Conservation (phyloP, 371 early-diverging fungal species). For the Mucor velutinosus region DNA sequence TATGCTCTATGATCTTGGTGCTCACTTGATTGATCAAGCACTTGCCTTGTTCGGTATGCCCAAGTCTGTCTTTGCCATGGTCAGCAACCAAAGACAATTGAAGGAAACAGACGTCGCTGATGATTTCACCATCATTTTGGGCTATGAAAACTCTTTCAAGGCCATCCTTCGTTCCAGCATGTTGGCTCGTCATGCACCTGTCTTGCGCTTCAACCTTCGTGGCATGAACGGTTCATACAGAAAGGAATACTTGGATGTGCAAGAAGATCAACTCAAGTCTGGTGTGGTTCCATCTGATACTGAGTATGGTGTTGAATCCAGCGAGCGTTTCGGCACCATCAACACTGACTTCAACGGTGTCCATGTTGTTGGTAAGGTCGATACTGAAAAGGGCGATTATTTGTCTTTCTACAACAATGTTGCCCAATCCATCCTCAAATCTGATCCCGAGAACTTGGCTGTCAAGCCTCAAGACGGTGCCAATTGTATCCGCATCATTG, state of each 20-base stretch:
- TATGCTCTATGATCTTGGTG: slow-evolving; percentile 76
- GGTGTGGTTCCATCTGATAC: slow-evolving; percentile 56
- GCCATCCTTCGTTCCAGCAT: slow-evolving; percentile 71
- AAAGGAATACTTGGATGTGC: slow-evolving; percentile 73
- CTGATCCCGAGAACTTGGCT: slow-evolving; percentile 44
- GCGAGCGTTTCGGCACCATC: slow-evolving; percentile 55
- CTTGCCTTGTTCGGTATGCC: slow-evolving; percentile 74
- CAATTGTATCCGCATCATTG: slow-evolving; percentile 69
- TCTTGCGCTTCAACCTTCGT: slow-evolving; percentile 67
- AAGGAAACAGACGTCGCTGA: slow-evolving; percentile 58
- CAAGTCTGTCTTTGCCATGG: slow-evolving; percentile 58
- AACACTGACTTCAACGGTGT: slow-evolving; percentile 55
- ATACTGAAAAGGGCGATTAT: slow-evolving; percentile 64
- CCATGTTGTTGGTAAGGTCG: slow-evolving; percentile 60
- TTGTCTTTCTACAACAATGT: slow-evolving; percentile 69
- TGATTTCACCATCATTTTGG: slow-evolving; percentile 66
- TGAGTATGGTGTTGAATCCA: slow-evolving; percentile 58
- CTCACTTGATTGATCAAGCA: slow-evolving; percentile 81
- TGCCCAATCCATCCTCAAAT: slow-evolving; percentile 54
- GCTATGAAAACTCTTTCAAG: slow-evolving; percentile 60
- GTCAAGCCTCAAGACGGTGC: slow-evolving; percentile 73
- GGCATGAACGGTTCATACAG: slow-evolving; percentile 72
- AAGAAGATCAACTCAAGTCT: slow-evolving; percentile 74
- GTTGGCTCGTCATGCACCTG: slow-evolving; percentile 68
- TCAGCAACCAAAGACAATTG: slow-evolving; percentile 73